Evolutionary conservation across 1,284 basidiomycete genomes (phyloP).

Genomic region (Pyrrhoderma noxium): DNA sequence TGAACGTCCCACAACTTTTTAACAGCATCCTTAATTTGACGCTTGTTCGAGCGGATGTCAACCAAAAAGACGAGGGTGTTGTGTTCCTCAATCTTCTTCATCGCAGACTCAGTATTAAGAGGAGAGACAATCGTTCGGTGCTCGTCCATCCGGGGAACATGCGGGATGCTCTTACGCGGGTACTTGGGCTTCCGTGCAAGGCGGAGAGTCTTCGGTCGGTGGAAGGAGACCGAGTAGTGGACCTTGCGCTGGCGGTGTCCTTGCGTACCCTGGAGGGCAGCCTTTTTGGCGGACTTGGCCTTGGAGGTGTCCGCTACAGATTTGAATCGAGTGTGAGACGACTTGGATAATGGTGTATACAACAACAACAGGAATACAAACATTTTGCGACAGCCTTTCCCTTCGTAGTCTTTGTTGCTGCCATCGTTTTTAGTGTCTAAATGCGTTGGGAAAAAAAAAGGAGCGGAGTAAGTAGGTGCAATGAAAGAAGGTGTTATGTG

Average conservation of each 20-base stretch:
- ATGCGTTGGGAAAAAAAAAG: too few species aligned
- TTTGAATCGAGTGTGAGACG: too few species aligned
- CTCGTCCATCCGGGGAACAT: slow-evolving; percentile 96
- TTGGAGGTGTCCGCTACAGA: slow-evolving; percentile 51
- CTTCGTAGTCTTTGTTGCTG: slow-evolving; percentile 55
- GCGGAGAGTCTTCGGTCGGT: slow-evolving; percentile 92
- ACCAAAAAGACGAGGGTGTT: slow-evolving; percentile 99
- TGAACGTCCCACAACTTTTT: slow-evolving; percentile 99
- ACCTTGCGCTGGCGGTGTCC: slow-evolving; percentile 77
- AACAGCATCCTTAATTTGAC: slow-evolving; percentile 97
- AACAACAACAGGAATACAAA: slow-evolving; percentile 22
- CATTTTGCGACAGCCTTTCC: slow-evolving; percentile 47
- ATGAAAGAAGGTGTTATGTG: too few species aligned
- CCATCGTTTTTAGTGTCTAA: slow-evolving; percentile 38
- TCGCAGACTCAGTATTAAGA: slow-evolving; percentile 79
- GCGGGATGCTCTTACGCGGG: slow-evolving; percentile 89
- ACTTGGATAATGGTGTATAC: too few species aligned
- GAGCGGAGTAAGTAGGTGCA: too few species aligned
- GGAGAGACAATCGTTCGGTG: slow-evolving; percentile 92
- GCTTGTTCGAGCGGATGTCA: slow-evolving; percentile 93
- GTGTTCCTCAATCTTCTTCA: slow-evolving; percentile 99
- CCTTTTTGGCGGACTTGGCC: slow-evolving; percentile 95
- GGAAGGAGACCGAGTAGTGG: slow-evolving; percentile 87
- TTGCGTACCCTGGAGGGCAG: slow-evolving; percentile 82
- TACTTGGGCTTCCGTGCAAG: slow-evolving; percentile 86